phyloP scores from a whole-genome alignment of 495 filamentous ascomycete genomes.

The Aspergillus coremiiformis region DNA sequence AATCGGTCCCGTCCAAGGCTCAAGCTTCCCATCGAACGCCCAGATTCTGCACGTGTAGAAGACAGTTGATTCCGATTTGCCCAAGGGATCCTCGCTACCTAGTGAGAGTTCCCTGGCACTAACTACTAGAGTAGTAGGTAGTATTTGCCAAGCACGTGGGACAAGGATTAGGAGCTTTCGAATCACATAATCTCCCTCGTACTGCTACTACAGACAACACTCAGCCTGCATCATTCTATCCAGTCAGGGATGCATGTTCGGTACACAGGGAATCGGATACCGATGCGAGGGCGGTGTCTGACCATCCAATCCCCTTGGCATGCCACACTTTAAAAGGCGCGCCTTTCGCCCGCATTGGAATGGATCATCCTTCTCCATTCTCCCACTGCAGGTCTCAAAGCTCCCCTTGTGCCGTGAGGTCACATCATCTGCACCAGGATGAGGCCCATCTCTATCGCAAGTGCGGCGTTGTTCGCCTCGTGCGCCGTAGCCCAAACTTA shows the following conservation, averaged over 20 bases:
- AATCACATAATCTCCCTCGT: neutral
- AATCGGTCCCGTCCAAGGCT: no score
- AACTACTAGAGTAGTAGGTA: no score
- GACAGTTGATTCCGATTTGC: neutral
- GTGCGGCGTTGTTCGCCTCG: constrained; percentile 17
- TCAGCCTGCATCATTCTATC: neutral
- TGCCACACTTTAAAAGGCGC: neutral
- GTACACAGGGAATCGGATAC: neutral
- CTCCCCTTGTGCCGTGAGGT: neutral
- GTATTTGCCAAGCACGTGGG: constrained; percentile 9
- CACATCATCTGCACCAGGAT: constrained; percentile 14
- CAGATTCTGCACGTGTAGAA: constrained; percentile 13
- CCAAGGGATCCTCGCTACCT: neutral
- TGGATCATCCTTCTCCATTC: constrained; percentile 4
- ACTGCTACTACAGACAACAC: no score
- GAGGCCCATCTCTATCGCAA: constrained; percentile 16
- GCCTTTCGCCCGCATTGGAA: neutral
- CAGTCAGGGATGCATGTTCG: neutral
- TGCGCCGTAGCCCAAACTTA: constrained; percentile 51
- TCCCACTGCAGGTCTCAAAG: constrained; percentile 4
- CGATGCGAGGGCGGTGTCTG: neutral
- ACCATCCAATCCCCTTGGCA: neutral
- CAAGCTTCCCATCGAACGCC: constrained; percentile 2
- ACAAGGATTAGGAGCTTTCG: constrained; percentile 1
- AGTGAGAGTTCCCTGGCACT: no score